Evolutionary conservation across 768 basidiomycete genomes (phyloP).

Genomic region (Leucosporidium creatinivorum): DNA sequence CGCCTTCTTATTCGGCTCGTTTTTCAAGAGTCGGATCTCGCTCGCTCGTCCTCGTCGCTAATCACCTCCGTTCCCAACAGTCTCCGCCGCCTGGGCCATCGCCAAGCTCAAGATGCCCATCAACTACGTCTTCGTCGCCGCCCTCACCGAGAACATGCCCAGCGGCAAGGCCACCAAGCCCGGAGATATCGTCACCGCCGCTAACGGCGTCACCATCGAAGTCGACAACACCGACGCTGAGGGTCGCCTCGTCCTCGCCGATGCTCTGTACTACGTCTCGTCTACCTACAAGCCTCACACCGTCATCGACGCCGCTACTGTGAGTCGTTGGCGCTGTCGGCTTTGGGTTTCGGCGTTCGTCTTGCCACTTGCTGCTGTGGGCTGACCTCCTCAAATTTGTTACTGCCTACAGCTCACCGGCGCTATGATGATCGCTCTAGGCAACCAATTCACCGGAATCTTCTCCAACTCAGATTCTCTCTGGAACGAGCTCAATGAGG

Average conservation of each 20-base stretch:
- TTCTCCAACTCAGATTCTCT: constrained; percentile 59
- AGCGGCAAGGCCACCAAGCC: constrained; percentile 57
- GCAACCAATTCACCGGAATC: constrained; percentile 68
- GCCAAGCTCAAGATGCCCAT: constrained; percentile 73
- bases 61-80: no score
- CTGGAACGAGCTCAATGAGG: constrained; percentile 60
- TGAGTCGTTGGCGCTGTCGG: constrained; percentile 47
- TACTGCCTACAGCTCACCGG: constrained; percentile 41
- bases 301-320: constrained; percentile 75
- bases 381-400: no score
- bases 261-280: constrained; percentile 75
- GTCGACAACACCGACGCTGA: constrained; percentile 65
- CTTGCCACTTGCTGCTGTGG: no score
- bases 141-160: constrained; percentile 80
- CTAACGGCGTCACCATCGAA: constrained; percentile 63
- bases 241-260: constrained; percentile 44
- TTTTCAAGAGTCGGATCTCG: no score
- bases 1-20: no score
- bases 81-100: constrained; percentile 64
- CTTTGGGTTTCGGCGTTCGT: no score
- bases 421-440: constrained; percentile 64
- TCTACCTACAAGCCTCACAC: constrained; percentile 72
- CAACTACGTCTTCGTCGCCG: constrained; percentile 65
- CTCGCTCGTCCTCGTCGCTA: no score
- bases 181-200: constrained; percentile 55